phyloP scores from a whole-genome alignment of 345 rosid species.

The Clarkia xantiana region DNA sequence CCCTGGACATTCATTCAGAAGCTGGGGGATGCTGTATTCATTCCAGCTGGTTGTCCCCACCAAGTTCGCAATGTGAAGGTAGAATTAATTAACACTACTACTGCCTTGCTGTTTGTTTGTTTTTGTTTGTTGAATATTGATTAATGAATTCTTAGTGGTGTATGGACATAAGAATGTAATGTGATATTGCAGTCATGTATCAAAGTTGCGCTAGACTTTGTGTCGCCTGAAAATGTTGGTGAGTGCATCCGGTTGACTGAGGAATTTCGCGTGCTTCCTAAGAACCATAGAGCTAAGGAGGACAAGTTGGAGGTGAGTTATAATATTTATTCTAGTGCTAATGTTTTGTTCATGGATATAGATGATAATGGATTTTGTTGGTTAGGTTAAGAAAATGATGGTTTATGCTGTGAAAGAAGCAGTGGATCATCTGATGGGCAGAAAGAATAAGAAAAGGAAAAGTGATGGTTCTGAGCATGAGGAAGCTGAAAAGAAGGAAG shows the following conservation, averaged over 20 bases:
- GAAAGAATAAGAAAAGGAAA: too few relatives aligned
- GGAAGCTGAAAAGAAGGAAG: too few relatives aligned
- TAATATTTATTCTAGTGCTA: too few relatives aligned
- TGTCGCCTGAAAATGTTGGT: conserved; percentile 42
- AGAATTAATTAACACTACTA: too few relatives aligned
- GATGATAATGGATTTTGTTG: too few relatives aligned
- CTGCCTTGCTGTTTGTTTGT: too few relatives aligned
- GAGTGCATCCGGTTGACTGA: conserved; percentile 42
- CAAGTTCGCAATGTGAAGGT: conserved; percentile 64
- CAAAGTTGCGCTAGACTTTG: conserved; percentile 43
- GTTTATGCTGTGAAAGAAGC: conserved; percentile 24
- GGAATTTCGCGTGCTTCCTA: conserved; percentile 36
- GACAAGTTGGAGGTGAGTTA: conserved; percentile 32
- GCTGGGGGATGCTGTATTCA: conserved; percentile 52
- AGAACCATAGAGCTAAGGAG: conserved; percentile 31
- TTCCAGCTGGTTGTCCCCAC: conserved; percentile 64
- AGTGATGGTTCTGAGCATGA: too few relatives aligned
- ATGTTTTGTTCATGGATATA: too few relatives aligned
- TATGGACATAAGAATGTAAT: too few relatives aligned
- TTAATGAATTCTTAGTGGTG: too few relatives aligned
- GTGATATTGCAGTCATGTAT: conserved; percentile 24
- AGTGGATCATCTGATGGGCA: conserved; percentile 10
- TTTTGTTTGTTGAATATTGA: too few relatives aligned
- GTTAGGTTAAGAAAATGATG: conserved; percentile 47
- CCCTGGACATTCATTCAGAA: conserved; percentile 57